phyloP scores from a whole-genome alignment of 805 yeast genomes.

The Kluyveromyces lactis region DNA sequence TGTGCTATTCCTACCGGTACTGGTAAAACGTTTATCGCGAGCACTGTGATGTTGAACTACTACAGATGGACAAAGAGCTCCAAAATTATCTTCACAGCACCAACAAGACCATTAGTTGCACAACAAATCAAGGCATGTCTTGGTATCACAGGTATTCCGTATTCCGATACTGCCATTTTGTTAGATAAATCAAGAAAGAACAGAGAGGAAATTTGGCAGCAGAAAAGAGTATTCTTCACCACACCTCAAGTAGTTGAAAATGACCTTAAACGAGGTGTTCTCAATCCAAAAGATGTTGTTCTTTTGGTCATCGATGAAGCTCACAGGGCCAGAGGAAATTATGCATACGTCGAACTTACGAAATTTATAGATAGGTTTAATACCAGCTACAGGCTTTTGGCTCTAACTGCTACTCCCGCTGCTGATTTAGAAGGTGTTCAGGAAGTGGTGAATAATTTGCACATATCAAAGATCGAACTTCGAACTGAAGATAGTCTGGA shows the following conservation, averaged over 20 bases:
- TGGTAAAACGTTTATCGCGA: slow-evolving; percentile 95
- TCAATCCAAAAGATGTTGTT: slow-evolving; percentile 68
- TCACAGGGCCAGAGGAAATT: slow-evolving; percentile 85
- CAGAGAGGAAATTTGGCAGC: slow-evolving; percentile 70
- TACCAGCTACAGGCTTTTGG: slow-evolving; percentile 65
- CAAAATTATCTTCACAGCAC: slow-evolving; percentile 91
- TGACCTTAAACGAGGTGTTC: slow-evolving; percentile 65
- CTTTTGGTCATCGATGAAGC: slow-evolving; percentile 92
- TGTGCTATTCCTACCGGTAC: slow-evolving; percentile 96
- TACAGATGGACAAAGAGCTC: slow-evolving; percentile 74
- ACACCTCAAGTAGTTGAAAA: slow-evolving; percentile 96
- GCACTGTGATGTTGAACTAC: slow-evolving; percentile 86
- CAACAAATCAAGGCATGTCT: slow-evolving; percentile 94
- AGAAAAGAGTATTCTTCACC: slow-evolving; percentile 75
- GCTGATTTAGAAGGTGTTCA: slow-evolving; percentile 83
- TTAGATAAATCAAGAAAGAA: slow-evolving; percentile 50
- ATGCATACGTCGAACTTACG: slow-evolving; percentile 82
- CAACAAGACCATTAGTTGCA: slow-evolving; percentile 91
- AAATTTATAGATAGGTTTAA: slow-evolving; percentile 53
- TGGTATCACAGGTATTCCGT: slow-evolving; percentile 76
- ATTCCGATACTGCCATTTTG: slow-evolving; percentile 68
- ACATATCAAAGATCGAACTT: slow-evolving; percentile 71
- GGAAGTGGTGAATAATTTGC: slow-evolving; percentile 64
- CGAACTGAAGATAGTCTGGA: slow-evolving; percentile 82
- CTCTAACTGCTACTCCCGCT: slow-evolving; percentile 95